These are phyloP conservation scores for Oryza longistaminata DNA, from an alignment of 176 grass and related monocot genomes.

Conservation along the genomic window DNA sequence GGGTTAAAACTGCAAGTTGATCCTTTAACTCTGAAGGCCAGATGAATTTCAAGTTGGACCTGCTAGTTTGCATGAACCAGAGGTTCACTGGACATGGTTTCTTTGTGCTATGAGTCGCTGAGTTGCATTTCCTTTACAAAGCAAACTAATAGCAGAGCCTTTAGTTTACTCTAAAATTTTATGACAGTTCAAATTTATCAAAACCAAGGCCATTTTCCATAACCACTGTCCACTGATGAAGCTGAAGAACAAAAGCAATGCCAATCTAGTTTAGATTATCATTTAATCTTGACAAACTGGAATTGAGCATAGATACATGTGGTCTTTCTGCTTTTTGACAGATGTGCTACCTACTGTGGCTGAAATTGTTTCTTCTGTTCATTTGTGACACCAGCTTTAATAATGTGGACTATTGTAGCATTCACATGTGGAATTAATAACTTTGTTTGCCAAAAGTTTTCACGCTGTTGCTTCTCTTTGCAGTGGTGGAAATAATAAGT, in stretches of 20 bases:
- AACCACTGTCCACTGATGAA: neutral
- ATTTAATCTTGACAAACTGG: neutral
- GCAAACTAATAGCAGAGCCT: neutral
- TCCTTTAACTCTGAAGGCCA: neutral
- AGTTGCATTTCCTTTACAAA: neutral
- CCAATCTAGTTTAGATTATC: neutral
- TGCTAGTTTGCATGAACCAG: conserved; percentile 11
- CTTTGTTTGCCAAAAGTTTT: neutral
- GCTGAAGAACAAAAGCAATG: neutral
- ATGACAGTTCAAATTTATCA: conserved; percentile 6
- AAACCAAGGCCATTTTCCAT: neutral
- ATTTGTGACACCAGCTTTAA: neutral
- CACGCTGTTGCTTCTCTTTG: conserved; percentile 26
- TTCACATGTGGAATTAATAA: neutral
- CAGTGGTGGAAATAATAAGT: conserved; percentile 45
- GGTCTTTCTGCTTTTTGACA: neutral
- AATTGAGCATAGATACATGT: neutral
- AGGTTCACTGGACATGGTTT: neutral
- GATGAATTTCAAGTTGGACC: neutral
- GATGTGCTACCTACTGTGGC: neutral
- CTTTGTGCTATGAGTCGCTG: neutral
- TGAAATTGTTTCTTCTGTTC: neutral
- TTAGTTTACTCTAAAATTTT: neutral
- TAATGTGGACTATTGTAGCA: neutral
- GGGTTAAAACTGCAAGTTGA: neutral